These are phyloP conservation scores for Coemansia sp. DNA, from an alignment of 192 early-diverging fungal genomes.

Conservation along the genomic window DNA sequence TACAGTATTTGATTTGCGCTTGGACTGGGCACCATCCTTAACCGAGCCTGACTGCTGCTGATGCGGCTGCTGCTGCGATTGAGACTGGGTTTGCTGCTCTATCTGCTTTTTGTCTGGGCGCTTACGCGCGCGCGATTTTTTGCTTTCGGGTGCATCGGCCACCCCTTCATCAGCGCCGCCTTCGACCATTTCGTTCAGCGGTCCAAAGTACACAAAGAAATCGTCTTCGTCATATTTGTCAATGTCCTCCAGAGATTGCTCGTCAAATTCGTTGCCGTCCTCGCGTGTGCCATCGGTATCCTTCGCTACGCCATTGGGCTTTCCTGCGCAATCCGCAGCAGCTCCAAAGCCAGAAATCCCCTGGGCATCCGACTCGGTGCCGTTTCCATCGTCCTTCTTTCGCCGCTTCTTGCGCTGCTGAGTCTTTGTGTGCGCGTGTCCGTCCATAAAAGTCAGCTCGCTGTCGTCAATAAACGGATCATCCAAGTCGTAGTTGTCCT, in stretches of 20 bases:
- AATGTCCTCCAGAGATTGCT: constrained; percentile 18
- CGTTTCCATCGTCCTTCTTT: constrained; percentile 38
- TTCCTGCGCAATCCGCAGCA: background rate
- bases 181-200: constrained; percentile 36
- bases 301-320: background rate
- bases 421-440: constrained; percentile 26
- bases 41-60: background rate
- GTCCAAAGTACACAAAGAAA: constrained; percentile 51
- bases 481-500: constrained; percentile 49
- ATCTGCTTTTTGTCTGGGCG: constrained; percentile 33
- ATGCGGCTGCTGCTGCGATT: no score
- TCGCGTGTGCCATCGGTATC: background rate
- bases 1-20: constrained; percentile 21
- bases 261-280: background rate
- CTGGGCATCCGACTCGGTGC: constrained; percentile 32
- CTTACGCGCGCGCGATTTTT: constrained; percentile 24
- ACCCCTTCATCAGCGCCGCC: constrained; percentile 12
- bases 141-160: constrained; percentile 18
- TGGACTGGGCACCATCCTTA: constrained; percentile 14
- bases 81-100: no score
- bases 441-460: constrained; percentile 49
- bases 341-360: background rate
- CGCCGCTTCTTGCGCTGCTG: constrained; percentile 46
- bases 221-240: constrained; percentile 45
- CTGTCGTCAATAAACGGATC: constrained; percentile 54